phyloP scores from a whole-genome alignment of 441 rosid genomes.

The Pelargonium cotyledonis region DNA sequence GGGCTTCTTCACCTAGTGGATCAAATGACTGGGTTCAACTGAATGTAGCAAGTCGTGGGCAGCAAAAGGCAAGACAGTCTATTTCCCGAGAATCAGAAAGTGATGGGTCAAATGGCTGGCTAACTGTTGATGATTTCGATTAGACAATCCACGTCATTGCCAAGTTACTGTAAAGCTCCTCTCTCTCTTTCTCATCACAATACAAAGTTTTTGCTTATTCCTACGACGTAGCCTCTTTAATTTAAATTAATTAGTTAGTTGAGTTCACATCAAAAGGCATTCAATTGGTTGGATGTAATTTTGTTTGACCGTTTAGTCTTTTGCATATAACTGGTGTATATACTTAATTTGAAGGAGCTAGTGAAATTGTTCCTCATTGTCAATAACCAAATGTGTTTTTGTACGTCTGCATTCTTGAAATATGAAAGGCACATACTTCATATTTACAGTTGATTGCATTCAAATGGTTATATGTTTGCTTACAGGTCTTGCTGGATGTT shows the following conservation, averaged over 20 bases:
- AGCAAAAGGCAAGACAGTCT: constrained; percentile 32
- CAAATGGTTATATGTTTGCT: no score
- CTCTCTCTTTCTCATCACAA: no score
- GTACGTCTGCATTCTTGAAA: no score
- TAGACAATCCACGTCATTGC: constrained; percentile 17
- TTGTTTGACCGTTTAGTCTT: neutral
- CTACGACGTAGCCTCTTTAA: neutral
- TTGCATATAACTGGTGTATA: neutral
- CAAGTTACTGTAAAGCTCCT: constrained; percentile 25
- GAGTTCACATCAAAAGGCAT: neutral
- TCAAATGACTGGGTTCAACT: constrained; percentile 62
- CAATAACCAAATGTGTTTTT: neutral
- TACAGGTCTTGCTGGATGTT: no score
- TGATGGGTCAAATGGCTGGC: constrained; percentile 42
- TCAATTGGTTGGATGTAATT: neutral
- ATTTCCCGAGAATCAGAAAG: constrained; percentile 51
- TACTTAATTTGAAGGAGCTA: neutral
- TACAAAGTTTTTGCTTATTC: no score
- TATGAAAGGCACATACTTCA: no score
- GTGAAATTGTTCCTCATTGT: neutral
- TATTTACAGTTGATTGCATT: no score
- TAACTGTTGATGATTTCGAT: constrained; percentile 42
- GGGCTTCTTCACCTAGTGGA: constrained; percentile 37
- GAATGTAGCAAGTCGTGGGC: constrained; percentile 23
- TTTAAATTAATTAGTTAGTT: neutral